Evolutionary conservation across 805 yeast species (phyloP).

Genomic region (Blastobotrys attinorum): DNA sequence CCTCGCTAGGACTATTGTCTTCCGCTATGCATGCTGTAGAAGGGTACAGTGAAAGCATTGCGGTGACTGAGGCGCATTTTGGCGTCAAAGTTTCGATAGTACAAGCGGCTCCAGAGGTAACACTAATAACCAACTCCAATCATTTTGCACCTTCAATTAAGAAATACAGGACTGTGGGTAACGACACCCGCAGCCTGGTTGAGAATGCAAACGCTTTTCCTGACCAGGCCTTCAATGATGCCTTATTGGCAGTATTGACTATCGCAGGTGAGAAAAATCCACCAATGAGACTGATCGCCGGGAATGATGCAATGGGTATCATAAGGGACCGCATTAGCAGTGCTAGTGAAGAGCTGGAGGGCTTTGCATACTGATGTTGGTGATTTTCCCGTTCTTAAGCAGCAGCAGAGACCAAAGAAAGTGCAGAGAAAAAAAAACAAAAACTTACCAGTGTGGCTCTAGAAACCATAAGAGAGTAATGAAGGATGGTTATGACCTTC

Average conservation of each 20-base stretch:
- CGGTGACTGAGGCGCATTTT: conserved; percentile 23
- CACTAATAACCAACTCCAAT: conserved; percentile 15
- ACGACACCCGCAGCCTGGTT: conserved; percentile 15
- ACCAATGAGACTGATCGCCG: conserved; percentile 25
- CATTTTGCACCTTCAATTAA: conserved; percentile 10
- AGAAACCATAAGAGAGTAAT: no score
- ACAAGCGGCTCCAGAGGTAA: conserved; percentile 23
- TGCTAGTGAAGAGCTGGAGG: conserved; percentile 27
- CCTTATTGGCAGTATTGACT: conserved; percentile 17
- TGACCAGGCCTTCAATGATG: conserved; percentile 17
- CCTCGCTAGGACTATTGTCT: conserved; percentile 21
- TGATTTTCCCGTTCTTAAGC: no score
- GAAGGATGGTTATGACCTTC: no score
- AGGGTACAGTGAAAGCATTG: conserved; percentile 28
- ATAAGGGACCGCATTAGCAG: conserved; percentile 22
- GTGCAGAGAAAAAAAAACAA: no score
- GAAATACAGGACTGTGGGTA: conserved; percentile 13
- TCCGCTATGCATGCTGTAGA: conserved; percentile 27
- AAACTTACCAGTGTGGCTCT: no score
- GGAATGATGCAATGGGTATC: conserved; percentile 24
- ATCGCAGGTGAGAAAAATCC: conserved; percentile 29
- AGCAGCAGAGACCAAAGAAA: no score
- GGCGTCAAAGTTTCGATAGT: conserved; percentile 25
- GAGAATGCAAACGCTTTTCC: conserved; percentile 16
- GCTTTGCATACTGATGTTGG: conserved; percentile 10